Evolutionary conservation across 2,329 filamentous ascomycete genomes (phyloP).

Genomic region (Orbilia javanica): DNA sequence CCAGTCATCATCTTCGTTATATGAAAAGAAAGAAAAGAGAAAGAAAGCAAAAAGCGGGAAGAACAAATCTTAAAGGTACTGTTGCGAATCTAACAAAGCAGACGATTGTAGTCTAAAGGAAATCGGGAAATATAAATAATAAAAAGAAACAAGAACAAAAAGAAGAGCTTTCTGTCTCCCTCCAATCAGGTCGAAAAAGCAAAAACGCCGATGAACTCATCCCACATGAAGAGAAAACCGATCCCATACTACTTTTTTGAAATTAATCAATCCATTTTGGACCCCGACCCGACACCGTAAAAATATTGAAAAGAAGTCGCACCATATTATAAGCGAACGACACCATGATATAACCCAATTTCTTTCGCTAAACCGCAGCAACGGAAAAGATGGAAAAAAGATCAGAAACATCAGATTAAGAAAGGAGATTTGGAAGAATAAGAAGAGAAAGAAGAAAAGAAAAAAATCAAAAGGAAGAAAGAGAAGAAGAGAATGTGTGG

Average conservation of each 20-base stretch:
- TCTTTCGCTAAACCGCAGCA: slow-evolving; percentile 58
- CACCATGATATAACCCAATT: slow-evolving; percentile 48
- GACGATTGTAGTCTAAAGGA: slow-evolving; percentile 12
- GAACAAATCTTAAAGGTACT: neutral
- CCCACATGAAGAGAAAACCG: slow-evolving; percentile 20
- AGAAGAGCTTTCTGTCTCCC: neutral
- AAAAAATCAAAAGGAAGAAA: neutral
- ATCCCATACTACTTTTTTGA: slow-evolving; percentile 45
- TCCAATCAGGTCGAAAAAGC: slow-evolving; percentile 18
- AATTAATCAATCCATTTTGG: slow-evolving; percentile 18
- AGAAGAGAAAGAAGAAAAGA: neutral
- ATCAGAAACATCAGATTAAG: slow-evolving; percentile 42
- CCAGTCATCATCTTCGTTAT: slow-evolving; percentile 25
- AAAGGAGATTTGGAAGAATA: neutral
- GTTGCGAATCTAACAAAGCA: neutral
- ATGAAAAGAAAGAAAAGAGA: neutral
- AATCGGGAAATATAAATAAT: slow-evolving; percentile 21
- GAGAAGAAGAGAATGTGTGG: neutral
- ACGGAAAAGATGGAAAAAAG: slow-evolving; percentile 43
- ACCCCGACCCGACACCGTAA: slow-evolving; percentile 48
- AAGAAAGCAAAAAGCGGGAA: neutral
- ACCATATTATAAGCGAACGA: slow-evolving; percentile 31
- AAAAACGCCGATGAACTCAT: slow-evolving; percentile 24
- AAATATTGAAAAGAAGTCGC: neutral
- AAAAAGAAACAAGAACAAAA: slow-evolving; percentile 18